phyloP scores from a whole-genome alignment of 2,329 filamentous ascomycete genomes.

The Sporothrix protearum region DNA sequence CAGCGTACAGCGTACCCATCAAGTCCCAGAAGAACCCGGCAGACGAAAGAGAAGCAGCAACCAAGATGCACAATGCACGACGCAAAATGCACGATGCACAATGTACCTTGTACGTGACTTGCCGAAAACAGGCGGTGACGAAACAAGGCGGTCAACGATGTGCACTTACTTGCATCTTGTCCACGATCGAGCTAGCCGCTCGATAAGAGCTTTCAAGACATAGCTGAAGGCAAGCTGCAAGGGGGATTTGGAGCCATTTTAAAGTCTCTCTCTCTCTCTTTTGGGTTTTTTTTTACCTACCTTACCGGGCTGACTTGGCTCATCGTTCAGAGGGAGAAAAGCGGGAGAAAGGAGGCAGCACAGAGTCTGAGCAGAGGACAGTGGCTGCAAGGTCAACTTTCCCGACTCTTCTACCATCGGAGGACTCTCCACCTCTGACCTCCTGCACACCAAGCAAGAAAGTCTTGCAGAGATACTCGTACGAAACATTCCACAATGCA shows the following conservation, averaged over 20 bases:
- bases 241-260: neutral
- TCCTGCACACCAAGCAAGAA: neutral
- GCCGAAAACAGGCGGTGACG: slow-evolving; percentile 3
- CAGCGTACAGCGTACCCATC: no score
- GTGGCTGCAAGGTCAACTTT: neutral
- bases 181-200: neutral
- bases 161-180: neutral
- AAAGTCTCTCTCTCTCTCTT: neutral
- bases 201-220: neutral
- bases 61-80: neutral
- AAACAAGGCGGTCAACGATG: slow-evolving; percentile 5
- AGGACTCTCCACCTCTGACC: neutral
- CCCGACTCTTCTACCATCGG: neutral
- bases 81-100: neutral
- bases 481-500: neutral
- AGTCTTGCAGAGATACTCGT: neutral
- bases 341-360: neutral
- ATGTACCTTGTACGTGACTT: neutral
- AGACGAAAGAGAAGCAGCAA: neutral
- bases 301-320: no score
- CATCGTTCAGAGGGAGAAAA: neutral
- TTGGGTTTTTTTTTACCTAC: no score
- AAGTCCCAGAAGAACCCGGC: neutral
- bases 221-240: neutral
- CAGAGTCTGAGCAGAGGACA: neutral